These are phyloP conservation scores for Pyrenophora teres DNA, from an alignment of 2,329 filamentous ascomycete species.

Conservation along the genomic window DNA sequence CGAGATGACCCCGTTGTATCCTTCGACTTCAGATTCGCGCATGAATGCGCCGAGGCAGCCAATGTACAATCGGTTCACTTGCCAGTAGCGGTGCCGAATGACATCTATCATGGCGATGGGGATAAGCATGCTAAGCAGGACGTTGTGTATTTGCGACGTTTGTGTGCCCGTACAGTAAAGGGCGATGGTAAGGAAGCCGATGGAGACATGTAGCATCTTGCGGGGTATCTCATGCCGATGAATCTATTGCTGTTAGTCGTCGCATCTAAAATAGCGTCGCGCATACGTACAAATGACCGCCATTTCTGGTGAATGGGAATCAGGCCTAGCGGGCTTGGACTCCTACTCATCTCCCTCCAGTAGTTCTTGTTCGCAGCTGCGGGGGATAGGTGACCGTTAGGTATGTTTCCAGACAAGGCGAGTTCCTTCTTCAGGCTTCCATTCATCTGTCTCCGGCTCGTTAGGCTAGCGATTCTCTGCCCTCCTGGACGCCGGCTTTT, in stretches of 20 bases:
- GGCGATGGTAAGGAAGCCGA: constrained; percentile 89
- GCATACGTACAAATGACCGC: constrained; percentile 71
- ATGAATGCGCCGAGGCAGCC: constrained; percentile 84
- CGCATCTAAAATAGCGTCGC: not conserved
- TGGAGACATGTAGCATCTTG: constrained; percentile 91
- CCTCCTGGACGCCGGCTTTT: constrained; percentile 69
- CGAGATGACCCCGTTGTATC: constrained; percentile 97
- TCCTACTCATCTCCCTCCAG: constrained; percentile 88
- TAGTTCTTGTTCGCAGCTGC: constrained; percentile 68
- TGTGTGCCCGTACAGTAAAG: constrained; percentile 83
- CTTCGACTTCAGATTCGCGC: constrained; percentile 92
- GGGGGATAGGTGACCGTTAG: constrained; percentile 74
- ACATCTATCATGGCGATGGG: constrained; percentile 84
- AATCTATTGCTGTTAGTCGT: constrained; percentile 44
- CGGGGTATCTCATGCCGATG: constrained; percentile 97
- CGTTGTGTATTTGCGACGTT: constrained; percentile 77
- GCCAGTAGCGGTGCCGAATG: constrained; percentile 78
- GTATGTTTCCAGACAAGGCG: constrained; percentile 48
- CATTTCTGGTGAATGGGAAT: constrained; percentile 96
- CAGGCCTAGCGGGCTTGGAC: constrained; percentile 87
- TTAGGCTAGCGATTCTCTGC: constrained; percentile 59
- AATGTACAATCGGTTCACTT: constrained; percentile 88
- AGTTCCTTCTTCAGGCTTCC: constrained; percentile 46
- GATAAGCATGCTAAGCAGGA: constrained; percentile 77
- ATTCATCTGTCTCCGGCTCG: constrained; percentile 51